Percentiles rank a stretch among this genome's conserved stretches.
These are phyloP conservation scores for Phytopythium delawarense DNA, from an alignment of 352 stramenopile species.

Conservation along the genomic window DNA sequence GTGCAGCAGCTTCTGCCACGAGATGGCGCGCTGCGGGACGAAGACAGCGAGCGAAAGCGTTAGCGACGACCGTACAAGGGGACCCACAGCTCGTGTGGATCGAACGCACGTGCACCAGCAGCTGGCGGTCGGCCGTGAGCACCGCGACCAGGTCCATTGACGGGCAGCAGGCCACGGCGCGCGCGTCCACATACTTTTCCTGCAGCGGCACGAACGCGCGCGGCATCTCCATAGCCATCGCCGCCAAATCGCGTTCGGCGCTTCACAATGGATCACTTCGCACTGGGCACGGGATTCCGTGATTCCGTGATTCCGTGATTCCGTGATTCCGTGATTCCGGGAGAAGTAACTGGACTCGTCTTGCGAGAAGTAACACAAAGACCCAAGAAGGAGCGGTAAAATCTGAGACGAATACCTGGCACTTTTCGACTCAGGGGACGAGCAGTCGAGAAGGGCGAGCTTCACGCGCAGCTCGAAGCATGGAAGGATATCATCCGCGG, in stretches of 20 bases:
- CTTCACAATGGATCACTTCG: not conserved
- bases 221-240: not conserved
- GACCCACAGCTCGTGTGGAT: not conserved
- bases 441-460: too few species aligned
- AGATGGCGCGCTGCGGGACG: conserved; percentile 49
- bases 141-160: conserved; percentile 79
- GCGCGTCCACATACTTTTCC: conserved; percentile 59
- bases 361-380: too few species aligned
- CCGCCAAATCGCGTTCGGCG: not conserved
- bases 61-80: not conserved
- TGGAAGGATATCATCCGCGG: too few species aligned
- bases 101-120: conserved; percentile 65
- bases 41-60: conserved; percentile 1
- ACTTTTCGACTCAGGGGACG: too few species aligned
- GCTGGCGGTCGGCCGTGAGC: conserved; percentile 58
- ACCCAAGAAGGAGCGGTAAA: too few species aligned
- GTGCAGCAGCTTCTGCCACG: conserved; percentile 73
- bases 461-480: too few species aligned
- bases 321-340: too few species aligned
- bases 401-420: too few species aligned
- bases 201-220: conserved; percentile 60
- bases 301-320: too few species aligned
- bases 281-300: too few species aligned
- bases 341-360: too few species aligned
- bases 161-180: conserved; percentile 50